These are phyloP conservation scores for Suillus lakei DNA, from an alignment of 768 basidiomycete species.

Conservation along the genomic window DNA sequence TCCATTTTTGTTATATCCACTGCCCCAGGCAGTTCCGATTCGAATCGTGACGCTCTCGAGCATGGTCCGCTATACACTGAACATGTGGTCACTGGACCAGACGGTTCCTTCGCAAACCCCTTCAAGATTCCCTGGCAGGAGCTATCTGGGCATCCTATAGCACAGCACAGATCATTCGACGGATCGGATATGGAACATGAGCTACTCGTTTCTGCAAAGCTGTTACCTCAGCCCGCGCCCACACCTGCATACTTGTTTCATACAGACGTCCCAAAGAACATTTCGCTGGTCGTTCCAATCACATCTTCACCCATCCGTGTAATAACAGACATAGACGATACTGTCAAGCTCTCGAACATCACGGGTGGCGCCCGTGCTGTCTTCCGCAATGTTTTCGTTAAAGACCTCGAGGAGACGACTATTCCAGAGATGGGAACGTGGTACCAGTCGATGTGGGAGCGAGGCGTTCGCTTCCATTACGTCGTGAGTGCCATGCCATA, in stretches of 20 bases:
- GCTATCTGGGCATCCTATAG: conserved; percentile 63
- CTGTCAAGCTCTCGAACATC: conserved; percentile 72
- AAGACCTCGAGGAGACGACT: conserved; percentile 75
- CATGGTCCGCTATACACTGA: conserved; percentile 52
- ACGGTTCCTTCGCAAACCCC: conserved; percentile 75
- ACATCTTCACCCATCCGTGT: conserved; percentile 72
- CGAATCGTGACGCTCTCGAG: conserved; percentile 31
- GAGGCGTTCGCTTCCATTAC: conserved; percentile 85
- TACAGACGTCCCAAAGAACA: conserved; percentile 19
- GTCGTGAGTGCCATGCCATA: conserved; percentile 59
- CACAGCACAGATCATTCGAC: conserved; percentile 61
- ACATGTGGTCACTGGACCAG: conserved; percentile 61
- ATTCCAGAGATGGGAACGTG: conserved; percentile 86
- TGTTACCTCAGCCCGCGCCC: conserved; percentile 44
- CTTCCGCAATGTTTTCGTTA: conserved; percentile 92
- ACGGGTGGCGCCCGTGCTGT: conserved; percentile 77
- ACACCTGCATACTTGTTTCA: conserved; percentile 15
- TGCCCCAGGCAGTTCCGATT: conserved; percentile 17
- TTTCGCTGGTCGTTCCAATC: conserved; percentile 48
- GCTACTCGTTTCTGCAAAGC: conserved; percentile 58
- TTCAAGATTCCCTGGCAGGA: conserved; percentile 72
- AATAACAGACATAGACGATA: conserved; percentile 95
- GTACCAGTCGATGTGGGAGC: conserved; percentile 70
- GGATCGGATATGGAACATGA: conserved; percentile 47
- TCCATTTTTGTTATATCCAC: conserved; percentile 52